Conservation (phyloP, 305 asterid genomes). For the Fraxinus latifolia region DNA sequence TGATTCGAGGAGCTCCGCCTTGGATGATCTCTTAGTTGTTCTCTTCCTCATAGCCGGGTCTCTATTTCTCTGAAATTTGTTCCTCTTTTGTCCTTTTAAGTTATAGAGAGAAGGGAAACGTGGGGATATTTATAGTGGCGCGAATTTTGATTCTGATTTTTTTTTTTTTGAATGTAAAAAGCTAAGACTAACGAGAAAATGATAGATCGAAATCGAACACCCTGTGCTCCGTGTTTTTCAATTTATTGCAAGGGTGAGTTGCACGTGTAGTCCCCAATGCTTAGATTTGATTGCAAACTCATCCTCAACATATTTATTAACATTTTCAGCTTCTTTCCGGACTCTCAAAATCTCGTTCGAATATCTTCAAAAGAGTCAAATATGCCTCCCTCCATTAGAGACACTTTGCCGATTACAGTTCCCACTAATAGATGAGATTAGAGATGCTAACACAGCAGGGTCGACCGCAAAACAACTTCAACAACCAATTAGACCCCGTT, state of each 20-base stretch:
- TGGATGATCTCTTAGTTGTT: constrained; percentile 46
- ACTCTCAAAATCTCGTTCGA: not conserved
- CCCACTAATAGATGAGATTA: not conserved
- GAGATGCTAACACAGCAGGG: not conserved
- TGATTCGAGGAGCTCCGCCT: constrained; percentile 34
- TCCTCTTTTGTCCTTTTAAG: not conserved
- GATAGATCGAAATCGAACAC: not conserved
- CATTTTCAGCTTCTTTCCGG: not conserved
- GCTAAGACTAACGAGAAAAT: not conserved
- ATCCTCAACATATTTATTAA: not conserved
- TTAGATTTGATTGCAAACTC: not conserved
- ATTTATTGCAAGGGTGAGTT: not conserved
- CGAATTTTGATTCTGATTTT: not conserved
- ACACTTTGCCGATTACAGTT: not conserved
- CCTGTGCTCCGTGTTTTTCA: not conserved
- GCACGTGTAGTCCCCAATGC: not conserved
- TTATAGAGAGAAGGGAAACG: not conserved
- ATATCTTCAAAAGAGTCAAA: not conserved
- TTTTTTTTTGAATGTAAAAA: not conserved
- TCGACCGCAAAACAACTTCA: not conserved
- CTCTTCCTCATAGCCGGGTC: constrained; percentile 36
- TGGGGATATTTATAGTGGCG: not conserved
- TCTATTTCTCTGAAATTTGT: constrained; percentile 17
- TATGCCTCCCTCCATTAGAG: not conserved
- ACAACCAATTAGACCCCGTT: not conserved